phyloP scores from a whole-genome alignment of 768 basidiomycete species.

The Tulasnella sp. region DNA sequence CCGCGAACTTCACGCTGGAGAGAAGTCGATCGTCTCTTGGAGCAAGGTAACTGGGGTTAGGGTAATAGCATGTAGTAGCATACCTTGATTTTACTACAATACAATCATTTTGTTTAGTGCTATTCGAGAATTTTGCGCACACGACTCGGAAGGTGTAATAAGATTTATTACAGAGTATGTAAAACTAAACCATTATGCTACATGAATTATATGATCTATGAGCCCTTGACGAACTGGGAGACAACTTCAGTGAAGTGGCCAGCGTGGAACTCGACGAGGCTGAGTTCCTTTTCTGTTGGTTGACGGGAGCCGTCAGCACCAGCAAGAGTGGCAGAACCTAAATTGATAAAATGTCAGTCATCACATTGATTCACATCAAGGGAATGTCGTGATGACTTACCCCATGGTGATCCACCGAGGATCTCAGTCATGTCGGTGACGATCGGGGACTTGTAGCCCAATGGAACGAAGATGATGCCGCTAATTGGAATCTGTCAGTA shows the following conservation, averaged over 20 bases:
- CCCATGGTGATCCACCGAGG: slow-evolving; percentile 28
- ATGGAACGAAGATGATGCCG: slow-evolving; percentile 24
- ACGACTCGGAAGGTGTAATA: no score
- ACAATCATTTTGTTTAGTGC: no score
- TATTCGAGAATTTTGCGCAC: no score
- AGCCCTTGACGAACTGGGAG: slow-evolving; percentile 15
- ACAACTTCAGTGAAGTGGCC: slow-evolving; percentile 10
- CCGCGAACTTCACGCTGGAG: slow-evolving; percentile 2
- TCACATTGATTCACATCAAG: background rate
- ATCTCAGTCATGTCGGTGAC: slow-evolving; percentile 22
- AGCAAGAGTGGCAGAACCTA: slow-evolving; percentile 13
- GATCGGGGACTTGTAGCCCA: slow-evolving; percentile 22
- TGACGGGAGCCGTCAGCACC: slow-evolving; percentile 13
- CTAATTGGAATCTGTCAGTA: slow-evolving; percentile 23
- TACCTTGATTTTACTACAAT: no score
- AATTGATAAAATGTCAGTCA: background rate
- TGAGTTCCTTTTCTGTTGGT: slow-evolving; percentile 6
- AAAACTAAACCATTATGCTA: no score
- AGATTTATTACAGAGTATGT: no score
- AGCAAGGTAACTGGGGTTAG: no score
- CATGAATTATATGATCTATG: no score
- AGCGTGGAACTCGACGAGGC: background rate
- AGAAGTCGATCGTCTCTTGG: slow-evolving; percentile 3
- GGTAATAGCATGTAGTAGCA: no score
- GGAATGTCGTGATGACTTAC: slow-evolving; percentile 19